Evolutionary conservation across 108 stramenopile genomes (phyloP).

Genomic region (Poteriospumella lacustris): DNA sequence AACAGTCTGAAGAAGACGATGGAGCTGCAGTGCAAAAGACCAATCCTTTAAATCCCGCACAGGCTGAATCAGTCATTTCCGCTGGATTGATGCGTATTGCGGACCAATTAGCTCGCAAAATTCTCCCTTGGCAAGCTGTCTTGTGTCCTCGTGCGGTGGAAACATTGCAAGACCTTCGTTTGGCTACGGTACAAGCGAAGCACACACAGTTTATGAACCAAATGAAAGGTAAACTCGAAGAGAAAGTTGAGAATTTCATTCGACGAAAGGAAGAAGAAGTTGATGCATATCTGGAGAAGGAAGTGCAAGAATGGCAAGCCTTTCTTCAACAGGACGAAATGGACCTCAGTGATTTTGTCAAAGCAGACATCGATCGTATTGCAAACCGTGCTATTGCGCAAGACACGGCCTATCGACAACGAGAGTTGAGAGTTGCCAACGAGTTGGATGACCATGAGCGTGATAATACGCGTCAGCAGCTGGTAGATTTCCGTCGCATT

Average conservation of each 20-base stretch:
- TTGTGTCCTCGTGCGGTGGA: constrained; percentile 6
- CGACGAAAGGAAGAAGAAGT: constrained; percentile 10
- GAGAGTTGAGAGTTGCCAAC: neutral
- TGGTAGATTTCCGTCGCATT: constrained; percentile 10
- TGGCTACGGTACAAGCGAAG: neutral
- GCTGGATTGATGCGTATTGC: constrained; percentile 4
- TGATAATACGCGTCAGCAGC: neutral
- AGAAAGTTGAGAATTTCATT: neutral
- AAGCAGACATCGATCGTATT: neutral
- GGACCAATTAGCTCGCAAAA: neutral
- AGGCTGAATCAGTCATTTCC: neutral
- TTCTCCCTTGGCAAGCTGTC: constrained; percentile 19
- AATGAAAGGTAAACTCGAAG: constrained; percentile 13
- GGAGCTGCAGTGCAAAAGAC: neutral
- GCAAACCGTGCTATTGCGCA: neutral
- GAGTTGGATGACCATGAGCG: constrained; percentile 5
- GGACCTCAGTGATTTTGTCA: neutral
- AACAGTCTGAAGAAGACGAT: neutral
- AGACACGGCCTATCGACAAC: neutral
- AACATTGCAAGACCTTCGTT: neutral
- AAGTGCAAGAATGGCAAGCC: neutral
- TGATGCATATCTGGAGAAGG: neutral
- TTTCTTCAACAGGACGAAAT: neutral
- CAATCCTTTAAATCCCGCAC: neutral
- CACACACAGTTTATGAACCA: neutral